These are phyloP conservation scores for Colletotrichum lentis DNA, from an alignment of 2,329 filamentous ascomycete genomes.

Conservation along the genomic window DNA sequence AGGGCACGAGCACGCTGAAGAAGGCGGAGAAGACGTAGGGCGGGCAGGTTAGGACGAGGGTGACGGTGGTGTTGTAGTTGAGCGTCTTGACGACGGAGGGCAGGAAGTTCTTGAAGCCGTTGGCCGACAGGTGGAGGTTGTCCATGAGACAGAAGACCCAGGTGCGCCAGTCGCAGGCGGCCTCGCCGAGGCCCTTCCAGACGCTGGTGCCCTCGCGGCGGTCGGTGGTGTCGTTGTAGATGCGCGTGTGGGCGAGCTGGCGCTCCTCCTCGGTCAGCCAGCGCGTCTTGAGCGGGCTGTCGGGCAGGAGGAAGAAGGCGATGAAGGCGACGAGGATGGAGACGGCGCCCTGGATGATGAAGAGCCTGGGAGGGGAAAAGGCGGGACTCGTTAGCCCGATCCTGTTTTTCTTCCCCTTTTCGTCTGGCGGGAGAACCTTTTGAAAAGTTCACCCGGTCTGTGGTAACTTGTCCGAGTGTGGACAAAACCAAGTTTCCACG, in stretches of 20 bases:
- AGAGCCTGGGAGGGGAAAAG: slow-evolving; percentile 42
- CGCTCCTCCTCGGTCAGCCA: slow-evolving; percentile 54
- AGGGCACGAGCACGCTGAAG: slow-evolving; percentile 49
- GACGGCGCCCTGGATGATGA: slow-evolving; percentile 53
- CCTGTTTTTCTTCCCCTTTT: no score
- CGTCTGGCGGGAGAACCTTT: background rate
- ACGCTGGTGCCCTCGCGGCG: slow-evolving; percentile 52
- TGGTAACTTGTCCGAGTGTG: no score
- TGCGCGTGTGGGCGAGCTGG: slow-evolving; percentile 50
- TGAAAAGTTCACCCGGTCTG: no score
- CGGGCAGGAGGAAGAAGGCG: slow-evolving; percentile 51
- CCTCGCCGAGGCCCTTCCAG: slow-evolving; percentile 54
- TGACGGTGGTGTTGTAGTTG: slow-evolving; percentile 54
- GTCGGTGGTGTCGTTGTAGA: slow-evolving; percentile 44
- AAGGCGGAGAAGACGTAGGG: slow-evolving; percentile 54
- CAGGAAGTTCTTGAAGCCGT: slow-evolving; percentile 53
- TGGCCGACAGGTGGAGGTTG: slow-evolving; percentile 60
- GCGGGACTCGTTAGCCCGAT: background rate
- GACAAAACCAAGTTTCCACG: no score
- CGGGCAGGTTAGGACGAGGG: slow-evolving; percentile 57
- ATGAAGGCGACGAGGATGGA: slow-evolving; percentile 48
- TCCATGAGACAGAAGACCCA: slow-evolving; percentile 61
- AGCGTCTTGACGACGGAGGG: slow-evolving; percentile 53
- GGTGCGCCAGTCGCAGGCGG: slow-evolving; percentile 55
- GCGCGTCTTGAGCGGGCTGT: slow-evolving; percentile 49